Evolutionary conservation across 2,329 filamentous ascomycete genomes (phyloP).

Genomic region (Coleophoma crateriformis): DNA sequence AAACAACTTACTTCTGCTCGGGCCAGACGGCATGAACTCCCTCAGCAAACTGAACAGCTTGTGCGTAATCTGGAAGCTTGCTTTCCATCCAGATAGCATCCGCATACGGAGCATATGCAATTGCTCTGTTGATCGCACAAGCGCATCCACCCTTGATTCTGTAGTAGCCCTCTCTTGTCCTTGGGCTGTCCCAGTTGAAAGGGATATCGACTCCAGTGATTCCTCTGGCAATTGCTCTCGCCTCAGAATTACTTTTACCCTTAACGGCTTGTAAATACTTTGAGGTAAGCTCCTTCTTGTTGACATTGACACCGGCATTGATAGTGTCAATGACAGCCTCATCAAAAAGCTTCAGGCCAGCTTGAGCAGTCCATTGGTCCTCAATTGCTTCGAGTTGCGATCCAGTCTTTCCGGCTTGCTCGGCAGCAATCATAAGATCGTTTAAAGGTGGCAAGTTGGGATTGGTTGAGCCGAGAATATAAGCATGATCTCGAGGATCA

Average conservation of each 20-base stretch:
- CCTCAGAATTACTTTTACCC: constrained; percentile 82
- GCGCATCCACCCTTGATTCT: constrained; percentile 85
- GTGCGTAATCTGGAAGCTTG: constrained; percentile 85
- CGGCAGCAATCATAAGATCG: constrained; percentile 86
- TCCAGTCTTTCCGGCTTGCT: constrained; percentile 75
- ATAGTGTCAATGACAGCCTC: constrained; percentile 84
- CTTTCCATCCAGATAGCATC: constrained; percentile 99
- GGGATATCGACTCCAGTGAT: constrained; percentile 75
- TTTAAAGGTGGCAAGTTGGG: constrained; percentile 75
- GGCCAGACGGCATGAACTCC: constrained; percentile 94
- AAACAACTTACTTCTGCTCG: constrained; percentile 75
- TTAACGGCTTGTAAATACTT: constrained; percentile 64
- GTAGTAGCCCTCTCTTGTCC: constrained; percentile 94
- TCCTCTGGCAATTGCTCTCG: constrained; percentile 70
- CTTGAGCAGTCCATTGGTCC: constrained; percentile 77
- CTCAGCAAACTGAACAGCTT: constrained; percentile 88
- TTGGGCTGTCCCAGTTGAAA: constrained; percentile 93
- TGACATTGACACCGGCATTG: constrained; percentile 56
- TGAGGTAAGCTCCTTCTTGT: constrained; percentile 63
- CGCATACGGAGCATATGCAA: constrained; percentile 88
- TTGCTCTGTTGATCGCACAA: constrained; percentile 83
- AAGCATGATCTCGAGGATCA: constrained; percentile 89
- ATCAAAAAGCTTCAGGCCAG: constrained; percentile 81
- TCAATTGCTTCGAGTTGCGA: constrained; percentile 83
- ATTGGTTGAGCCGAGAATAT: constrained; percentile 89